Conservation (phyloP, 139 green algal genomes). For the Axilococcus clingmanii region DNA sequence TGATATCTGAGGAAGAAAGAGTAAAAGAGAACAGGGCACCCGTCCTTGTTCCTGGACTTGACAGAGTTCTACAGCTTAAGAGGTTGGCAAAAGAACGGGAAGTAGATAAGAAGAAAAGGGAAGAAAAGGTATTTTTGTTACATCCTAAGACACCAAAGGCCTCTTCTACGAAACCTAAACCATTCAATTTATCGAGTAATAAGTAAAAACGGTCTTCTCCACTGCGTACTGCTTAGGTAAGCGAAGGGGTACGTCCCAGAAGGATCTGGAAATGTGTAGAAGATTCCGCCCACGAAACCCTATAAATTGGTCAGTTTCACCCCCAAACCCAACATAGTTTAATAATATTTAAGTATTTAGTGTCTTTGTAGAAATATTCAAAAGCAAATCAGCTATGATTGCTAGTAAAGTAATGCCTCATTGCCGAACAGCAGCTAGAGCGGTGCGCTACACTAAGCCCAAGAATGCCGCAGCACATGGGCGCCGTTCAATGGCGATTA, state of each 20-base stretch:
- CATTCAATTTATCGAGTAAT: background rate
- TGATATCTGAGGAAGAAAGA: no score
- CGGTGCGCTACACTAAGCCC: background rate
- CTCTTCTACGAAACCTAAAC: background rate
- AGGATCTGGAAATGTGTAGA: no score
- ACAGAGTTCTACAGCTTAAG: background rate
- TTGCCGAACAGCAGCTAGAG: no score
- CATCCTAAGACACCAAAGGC: background rate
- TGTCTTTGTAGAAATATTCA: background rate
- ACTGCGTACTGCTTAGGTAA: no score
- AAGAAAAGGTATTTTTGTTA: background rate
- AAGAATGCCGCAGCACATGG: background rate
- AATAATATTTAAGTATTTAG: background rate
- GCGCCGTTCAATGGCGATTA: background rate
- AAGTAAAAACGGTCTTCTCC: background rate
- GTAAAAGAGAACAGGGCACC: no score
- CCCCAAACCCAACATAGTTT: background rate
- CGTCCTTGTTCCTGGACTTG: slow-evolving; percentile 1
- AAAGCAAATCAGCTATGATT: background rate
- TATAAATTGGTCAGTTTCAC: background rate
- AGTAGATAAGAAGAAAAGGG: background rate
- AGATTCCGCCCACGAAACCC: background rate
- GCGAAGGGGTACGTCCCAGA: no score
- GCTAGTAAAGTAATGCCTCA: no score
- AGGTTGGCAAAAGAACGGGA: background rate